Conservation (phyloP, 768 basidiomycete genomes). For the Gautieria morchelliformis region DNA sequence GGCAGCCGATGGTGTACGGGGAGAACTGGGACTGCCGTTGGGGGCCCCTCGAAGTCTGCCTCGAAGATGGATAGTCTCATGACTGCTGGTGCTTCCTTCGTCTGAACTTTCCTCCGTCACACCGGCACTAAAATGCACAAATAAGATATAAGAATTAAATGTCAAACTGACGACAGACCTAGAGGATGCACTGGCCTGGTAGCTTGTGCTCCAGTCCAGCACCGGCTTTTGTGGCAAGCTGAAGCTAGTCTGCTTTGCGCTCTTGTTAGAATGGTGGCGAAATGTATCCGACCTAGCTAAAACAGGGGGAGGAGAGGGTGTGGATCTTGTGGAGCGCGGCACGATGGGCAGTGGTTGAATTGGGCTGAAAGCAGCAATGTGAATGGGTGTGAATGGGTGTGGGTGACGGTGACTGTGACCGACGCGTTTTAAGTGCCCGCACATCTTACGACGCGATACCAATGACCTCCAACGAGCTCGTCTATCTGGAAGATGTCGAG, state of each 20-base stretch:
- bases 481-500: constrained; percentile 41
- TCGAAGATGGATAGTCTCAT: constrained; percentile 4
- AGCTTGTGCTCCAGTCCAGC: constrained; percentile 77
- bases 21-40: not conserved
- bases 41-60: constrained; percentile 1
- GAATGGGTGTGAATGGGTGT: not conserved
- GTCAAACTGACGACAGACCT: constrained; percentile 35
- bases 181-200: constrained; percentile 70
- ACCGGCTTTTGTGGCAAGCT: constrained; percentile 17
- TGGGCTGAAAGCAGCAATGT: not conserved
- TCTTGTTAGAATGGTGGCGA: constrained; percentile 13
- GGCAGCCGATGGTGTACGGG: not conserved
- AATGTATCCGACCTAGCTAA: constrained; percentile 29
- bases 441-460: not conserved
- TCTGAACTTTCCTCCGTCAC: constrained; percentile 38
- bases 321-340: constrained; percentile 69
- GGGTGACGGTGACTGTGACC: constrained; percentile 4
- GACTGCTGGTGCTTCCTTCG: constrained; percentile 22
- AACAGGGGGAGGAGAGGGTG: constrained; percentile 57
- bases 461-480: constrained; percentile 13
- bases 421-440: not conserved
- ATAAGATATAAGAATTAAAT: not conserved
- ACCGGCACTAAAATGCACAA: constrained; percentile 22
- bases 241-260: constrained; percentile 1
- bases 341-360: constrained; percentile 35